Conservation (phyloP, 306 rosid species). For the Quercus gilva region DNA sequence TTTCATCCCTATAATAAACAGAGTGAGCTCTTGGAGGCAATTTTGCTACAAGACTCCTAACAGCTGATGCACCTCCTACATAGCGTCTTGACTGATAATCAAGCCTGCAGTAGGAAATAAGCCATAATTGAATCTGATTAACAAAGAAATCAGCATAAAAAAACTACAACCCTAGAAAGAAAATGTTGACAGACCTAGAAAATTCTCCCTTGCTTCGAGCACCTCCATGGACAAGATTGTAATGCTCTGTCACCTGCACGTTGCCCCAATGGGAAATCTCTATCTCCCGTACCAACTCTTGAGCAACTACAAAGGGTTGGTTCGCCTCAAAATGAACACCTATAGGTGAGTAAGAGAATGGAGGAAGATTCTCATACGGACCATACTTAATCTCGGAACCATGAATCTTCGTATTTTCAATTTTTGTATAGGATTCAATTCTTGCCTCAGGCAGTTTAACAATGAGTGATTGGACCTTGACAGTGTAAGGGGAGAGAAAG, state of each 20-base stretch:
- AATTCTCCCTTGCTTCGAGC: constrained; percentile 93
- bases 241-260: constrained; percentile 90
- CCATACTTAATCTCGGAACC: constrained; percentile 95
- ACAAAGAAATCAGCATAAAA: constrained; percentile 18
- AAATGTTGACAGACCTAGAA: constrained; percentile 59
- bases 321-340: constrained; percentile 87
- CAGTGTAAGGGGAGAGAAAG: constrained; percentile 76
- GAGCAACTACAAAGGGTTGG: constrained; percentile 85
- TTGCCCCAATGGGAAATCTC: constrained; percentile 99
- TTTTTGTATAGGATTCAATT: constrained; percentile 74
- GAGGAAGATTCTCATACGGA: constrained; percentile 72
- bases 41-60: constrained; percentile 76
- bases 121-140: constrained; percentile 17
- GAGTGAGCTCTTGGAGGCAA: constrained; percentile 95
- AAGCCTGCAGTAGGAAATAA: constrained; percentile 61
- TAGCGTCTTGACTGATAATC: constrained; percentile 86
- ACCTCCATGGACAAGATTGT: constrained; percentile 79
- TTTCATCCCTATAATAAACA: constrained; percentile 90
- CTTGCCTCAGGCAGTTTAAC: constrained; percentile 87
- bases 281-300: constrained; percentile 78
- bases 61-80: constrained; percentile 77
- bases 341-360: constrained; percentile 64
- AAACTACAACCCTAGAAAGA: constrained; percentile 13
- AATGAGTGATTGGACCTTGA: constrained; percentile 65
- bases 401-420: constrained; percentile 63